A percentile compares a stretch with the other conserved stretches of the same genome.
Evolutionary conservation across 495 filamentous ascomycete genomes (phyloP).

Genomic region (Penicillium flavigenum): DNA sequence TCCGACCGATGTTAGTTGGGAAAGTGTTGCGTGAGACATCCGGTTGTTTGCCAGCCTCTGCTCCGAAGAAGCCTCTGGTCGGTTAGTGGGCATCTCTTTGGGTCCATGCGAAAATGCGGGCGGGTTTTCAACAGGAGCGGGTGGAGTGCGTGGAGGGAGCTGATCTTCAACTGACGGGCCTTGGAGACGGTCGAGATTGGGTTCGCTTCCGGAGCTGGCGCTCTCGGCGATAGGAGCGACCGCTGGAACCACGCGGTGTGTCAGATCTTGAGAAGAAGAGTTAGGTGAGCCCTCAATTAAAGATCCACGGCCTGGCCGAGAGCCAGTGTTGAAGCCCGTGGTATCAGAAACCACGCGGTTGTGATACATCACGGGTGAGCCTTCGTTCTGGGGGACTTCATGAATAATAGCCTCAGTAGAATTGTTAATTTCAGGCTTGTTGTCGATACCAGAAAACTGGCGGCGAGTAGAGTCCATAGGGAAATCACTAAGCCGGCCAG

Average conservation of each 20-base stretch:
- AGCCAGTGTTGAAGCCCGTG: constrained; percentile 29
- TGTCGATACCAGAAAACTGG: constrained; percentile 53
- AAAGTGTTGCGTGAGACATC: constrained; percentile 76
- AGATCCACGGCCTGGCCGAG: constrained; percentile 26
- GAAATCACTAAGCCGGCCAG: constrained; percentile 43
- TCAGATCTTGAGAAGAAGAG: constrained; percentile 45
- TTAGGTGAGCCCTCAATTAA: constrained; percentile 34
- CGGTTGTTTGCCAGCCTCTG: constrained; percentile 74
- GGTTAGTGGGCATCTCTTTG: constrained; percentile 61
- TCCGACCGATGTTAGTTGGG: constrained; percentile 69
- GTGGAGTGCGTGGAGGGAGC: constrained; percentile 57
- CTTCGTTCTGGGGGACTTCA: constrained; percentile 30
- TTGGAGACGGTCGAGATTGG: constrained; percentile 9
- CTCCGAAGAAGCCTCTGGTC: constrained; percentile 71
- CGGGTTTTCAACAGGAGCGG: constrained; percentile 70
- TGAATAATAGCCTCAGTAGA: constrained; percentile 41
- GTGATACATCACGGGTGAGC: constrained; percentile 46
- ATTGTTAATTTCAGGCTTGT: constrained; percentile 39
- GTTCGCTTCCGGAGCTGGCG: constrained; percentile 58
- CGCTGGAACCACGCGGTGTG: constrained; percentile 28
- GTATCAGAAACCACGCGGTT: constrained; percentile 58
- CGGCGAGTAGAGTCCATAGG: constrained; percentile 39
- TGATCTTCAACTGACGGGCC: constrained; percentile 40
- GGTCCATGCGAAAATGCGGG: constrained; percentile 74
- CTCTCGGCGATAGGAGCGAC: constrained; percentile 43